Evolutionary conservation across 2,329 filamentous ascomycete genomes (phyloP), one percentile per base, ranked within the genome.

Genomic region (Curvularia sp.): DNA sequence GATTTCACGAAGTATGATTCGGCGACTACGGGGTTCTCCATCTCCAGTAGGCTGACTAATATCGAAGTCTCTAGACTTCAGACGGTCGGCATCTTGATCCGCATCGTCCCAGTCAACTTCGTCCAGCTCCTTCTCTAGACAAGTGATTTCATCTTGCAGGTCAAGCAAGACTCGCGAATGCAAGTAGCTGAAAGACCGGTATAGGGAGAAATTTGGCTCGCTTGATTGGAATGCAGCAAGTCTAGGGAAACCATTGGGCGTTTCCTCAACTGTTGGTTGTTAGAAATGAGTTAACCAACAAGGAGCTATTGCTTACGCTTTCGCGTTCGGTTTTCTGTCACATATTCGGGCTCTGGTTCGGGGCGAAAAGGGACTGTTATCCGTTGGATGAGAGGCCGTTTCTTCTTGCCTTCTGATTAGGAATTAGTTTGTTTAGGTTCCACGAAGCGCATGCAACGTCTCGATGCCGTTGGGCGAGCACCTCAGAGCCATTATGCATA

Each of bases 181-280:
- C 1, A 80, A 62, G 53, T 78, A 78, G 41, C 63, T 65, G 52
- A 80, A 80, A 4, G 71, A 72, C 4, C 78, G 69, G 58, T 80
- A 80, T 3, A 79, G 65, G 1, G 75, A 66, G 53, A 80, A 79
- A 49, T 78, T 78, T 9, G 70, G 59, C 41, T 80, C 78, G 48
- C 73, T 76, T 5, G 75, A 67, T 44, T 78, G 74, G 52, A 80
- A 79, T 0, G 74, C 71, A 4, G 78, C 77, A 0, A 80, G 68
- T 1, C 69, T 63, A 3, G 77, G 74, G 51, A 76, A 80, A 6
- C 78, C 78, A 22, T 77, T 70, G 0, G 78, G 76, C 2, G 68
- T 74, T 15, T 75, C 63, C 43, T 80, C 75, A 52, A 79, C 75
- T 75, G 49, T 5, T n/a, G 5, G 8, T 20, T 18, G 39, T 65